Evolutionary conservation across 225 moss, liverwort and hornwort genomes (phyloP).

Genomic region (Thuidium tamariscinum): DNA sequence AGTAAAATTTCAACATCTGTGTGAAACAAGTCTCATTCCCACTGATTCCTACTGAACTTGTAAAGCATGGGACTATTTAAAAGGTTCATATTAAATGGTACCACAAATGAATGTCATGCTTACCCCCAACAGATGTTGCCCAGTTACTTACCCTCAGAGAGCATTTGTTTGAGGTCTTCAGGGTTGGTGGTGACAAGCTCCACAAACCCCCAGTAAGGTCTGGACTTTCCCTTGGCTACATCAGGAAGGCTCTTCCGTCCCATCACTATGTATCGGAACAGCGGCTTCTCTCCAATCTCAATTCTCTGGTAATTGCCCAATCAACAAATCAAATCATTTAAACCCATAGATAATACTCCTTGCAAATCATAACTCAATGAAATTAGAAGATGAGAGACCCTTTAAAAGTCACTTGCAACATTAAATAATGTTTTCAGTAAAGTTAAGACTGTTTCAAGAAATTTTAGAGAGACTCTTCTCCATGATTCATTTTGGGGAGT

Average conservation of each 20-base stretch:
- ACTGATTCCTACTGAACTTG: not conserved
- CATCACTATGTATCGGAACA: constrained; percentile 61
- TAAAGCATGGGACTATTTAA: not conserved
- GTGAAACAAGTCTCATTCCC: not conserved
- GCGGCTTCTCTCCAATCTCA: constrained; percentile 43
- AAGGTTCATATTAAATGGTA: not conserved
- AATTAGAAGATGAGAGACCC: not conserved
- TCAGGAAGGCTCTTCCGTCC: constrained; percentile 68
- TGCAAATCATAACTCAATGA: not conserved
- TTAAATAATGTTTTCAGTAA: not conserved
- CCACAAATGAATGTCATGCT: not conserved
- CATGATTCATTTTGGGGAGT: not conserved
- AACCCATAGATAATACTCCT: not conserved
- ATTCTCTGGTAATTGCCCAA: constrained; percentile 15
- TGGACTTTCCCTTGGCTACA: constrained; percentile 23
- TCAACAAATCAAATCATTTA: not conserved
- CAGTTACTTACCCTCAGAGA: constrained; percentile 34
- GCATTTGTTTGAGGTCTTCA: constrained; percentile 45
- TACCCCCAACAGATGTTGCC: not conserved
- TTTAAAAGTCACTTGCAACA: not conserved
- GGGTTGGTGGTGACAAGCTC: constrained; percentile 58
- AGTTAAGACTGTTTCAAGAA: not conserved
- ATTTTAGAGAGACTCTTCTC: not conserved
- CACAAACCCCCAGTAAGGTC: constrained; percentile 68
- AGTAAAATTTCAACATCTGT: not conserved